A percentile compares a stretch with the other conserved stretches of the same genome.
Evolutionary conservation across 2,329 filamentous ascomycete species (phyloP).

Genomic region (Colletotrichum gloeosporioides): DNA sequence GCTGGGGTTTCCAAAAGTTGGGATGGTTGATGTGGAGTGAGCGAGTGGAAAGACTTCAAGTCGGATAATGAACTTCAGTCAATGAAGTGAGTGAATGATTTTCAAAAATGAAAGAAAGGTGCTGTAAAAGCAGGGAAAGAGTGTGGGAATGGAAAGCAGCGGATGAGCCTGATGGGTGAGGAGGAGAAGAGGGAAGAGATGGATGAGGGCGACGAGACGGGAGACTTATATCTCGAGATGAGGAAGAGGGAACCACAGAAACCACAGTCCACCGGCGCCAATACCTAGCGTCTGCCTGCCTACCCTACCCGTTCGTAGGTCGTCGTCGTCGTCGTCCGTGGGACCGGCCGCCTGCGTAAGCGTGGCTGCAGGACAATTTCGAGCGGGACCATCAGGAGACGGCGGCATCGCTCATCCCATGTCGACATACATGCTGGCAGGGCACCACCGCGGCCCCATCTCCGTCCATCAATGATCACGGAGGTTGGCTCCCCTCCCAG

Average conservation of each 20-base stretch:
- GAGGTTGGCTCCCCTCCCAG: not conserved
- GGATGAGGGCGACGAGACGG: not conserved
- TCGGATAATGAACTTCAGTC: conserved; percentile 20
- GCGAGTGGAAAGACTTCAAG: conserved; percentile 17
- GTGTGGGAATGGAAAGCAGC: conserved; percentile 19
- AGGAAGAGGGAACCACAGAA: not conserved
- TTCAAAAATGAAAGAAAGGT: conserved; percentile 16
- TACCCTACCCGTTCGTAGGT: not conserved
- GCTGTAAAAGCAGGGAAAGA: conserved; percentile 20
- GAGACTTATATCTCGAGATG: conserved; percentile 20
- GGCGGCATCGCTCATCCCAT: conserved; percentile 7
- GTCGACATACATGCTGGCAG: not conserved
- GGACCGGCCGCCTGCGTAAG: not conserved
- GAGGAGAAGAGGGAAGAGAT: not conserved
- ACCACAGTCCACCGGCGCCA: not conserved
- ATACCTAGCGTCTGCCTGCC: not conserved
- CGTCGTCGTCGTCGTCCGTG: not conserved
- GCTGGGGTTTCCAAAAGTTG: conserved; percentile 7
- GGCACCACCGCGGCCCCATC: conserved; percentile 4
- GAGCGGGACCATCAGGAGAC: conserved; percentile 12
- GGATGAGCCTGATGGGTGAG: conserved; percentile 15
- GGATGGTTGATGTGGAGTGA: not conserved
- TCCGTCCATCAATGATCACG: not conserved
- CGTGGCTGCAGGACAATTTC: conserved; percentile 8
- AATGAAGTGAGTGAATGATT: conserved; percentile 18